A percentile compares a stretch with the other conserved stretches of the same genome.
Evolutionary conservation across 306 rosid species (phyloP).

Genomic region (Ochetophila trinervis): DNA sequence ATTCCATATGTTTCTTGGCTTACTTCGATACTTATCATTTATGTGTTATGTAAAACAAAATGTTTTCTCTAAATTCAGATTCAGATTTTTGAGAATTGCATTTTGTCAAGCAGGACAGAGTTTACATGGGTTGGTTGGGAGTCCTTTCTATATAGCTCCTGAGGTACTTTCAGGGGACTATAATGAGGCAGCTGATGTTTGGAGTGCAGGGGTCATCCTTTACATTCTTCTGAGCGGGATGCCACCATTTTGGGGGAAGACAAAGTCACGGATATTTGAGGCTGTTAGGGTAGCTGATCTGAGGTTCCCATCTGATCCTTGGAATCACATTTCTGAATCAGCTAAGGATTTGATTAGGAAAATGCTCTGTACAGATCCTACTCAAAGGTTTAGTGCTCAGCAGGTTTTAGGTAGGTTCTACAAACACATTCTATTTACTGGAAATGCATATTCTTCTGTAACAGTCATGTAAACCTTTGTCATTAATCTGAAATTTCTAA

Average conservation of each 20-base stretch:
- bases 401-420: slow-evolving; percentile 65
- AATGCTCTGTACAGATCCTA: slow-evolving; percentile 70
- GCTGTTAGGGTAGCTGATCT: slow-evolving; percentile 67
- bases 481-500: not conserved
- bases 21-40: slow-evolving; percentile 17
- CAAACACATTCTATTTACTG: not conserved
- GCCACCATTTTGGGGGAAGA: slow-evolving; percentile 94
- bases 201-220: slow-evolving; percentile 88
- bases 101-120: slow-evolving; percentile 61
- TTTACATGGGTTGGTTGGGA: slow-evolving; percentile 85
- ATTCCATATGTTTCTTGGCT: slow-evolving; percentile 15
- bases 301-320: slow-evolving; percentile 63
- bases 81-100: slow-evolving; percentile 29
- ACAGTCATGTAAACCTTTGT: not conserved
- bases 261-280: slow-evolving; percentile 73
- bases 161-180: slow-evolving; percentile 83
- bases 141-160: slow-evolving; percentile 90
- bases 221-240: slow-evolving; percentile 77
- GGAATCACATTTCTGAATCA: slow-evolving; percentile 63
- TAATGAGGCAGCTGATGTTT: slow-evolving; percentile 85
- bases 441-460: not conserved
- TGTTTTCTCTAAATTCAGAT: slow-evolving; percentile 1
- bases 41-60: not conserved
- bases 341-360: slow-evolving; percentile 67
- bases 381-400: slow-evolving; percentile 67